phyloP scores from a whole-genome alignment of 2,329 filamentous ascomycete genomes.

The Aspergillus sojae region DNA sequence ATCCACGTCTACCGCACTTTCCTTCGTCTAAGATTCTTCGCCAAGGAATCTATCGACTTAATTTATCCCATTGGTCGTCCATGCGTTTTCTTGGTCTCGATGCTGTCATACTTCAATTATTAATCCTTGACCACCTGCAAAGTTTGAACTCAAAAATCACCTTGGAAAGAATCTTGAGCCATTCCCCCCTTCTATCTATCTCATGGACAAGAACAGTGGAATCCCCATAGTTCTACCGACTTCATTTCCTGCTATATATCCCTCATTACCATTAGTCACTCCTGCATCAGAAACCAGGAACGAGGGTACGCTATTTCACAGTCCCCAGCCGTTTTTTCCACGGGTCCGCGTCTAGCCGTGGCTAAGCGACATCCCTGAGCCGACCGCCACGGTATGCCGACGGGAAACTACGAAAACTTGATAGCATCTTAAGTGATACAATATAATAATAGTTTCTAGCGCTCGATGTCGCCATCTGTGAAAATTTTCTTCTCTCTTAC shows the following conservation, averaged over 20 bases:
- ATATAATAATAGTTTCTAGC: not conserved
- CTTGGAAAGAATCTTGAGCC: not conserved
- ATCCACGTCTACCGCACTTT: not conserved
- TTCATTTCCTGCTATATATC: not conserved
- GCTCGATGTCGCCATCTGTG: not conserved
- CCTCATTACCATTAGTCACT: constrained; percentile 3
- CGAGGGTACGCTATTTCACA: not conserved
- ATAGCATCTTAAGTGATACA: not conserved
- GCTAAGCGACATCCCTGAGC: not conserved
- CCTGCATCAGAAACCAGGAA: not conserved
- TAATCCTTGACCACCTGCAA: not conserved
- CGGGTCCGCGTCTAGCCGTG: not conserved
- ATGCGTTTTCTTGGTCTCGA: not conserved
- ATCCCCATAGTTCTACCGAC: not conserved
- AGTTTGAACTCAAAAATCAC: not conserved
- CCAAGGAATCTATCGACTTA: not conserved
- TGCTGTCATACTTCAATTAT: constrained; percentile 3
- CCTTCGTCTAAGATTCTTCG: not conserved
- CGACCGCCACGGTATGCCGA: constrained; percentile 3
- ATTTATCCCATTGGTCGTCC: not conserved
- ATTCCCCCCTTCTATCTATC: not conserved
- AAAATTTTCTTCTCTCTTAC: not conserved
- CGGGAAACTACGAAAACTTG: constrained; percentile 1
- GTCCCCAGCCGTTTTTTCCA: not conserved
- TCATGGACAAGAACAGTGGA: not conserved